Conservation (phyloP, 345 rosid genomes). For the Arabidopsis suecica region DNA sequence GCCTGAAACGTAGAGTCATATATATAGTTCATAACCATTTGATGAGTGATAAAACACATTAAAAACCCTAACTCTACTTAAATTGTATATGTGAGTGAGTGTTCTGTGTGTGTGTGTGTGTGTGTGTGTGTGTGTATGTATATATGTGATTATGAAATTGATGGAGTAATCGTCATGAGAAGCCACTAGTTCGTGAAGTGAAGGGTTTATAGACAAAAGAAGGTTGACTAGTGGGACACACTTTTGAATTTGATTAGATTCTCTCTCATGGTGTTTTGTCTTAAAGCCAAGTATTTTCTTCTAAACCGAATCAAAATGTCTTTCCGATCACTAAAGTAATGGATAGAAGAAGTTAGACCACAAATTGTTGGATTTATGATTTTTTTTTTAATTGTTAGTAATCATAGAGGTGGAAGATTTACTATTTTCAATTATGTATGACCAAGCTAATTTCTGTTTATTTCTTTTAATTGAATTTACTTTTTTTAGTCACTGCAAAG, state of each 20-base stretch:
- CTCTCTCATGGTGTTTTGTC: slow-evolving; percentile 39
- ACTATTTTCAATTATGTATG: background rate
- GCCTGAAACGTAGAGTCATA: slow-evolving; percentile 54
- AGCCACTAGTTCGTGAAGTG: slow-evolving; percentile 45
- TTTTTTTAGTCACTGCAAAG: background rate
- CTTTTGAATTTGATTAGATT: slow-evolving; percentile 30
- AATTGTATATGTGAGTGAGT: background rate
- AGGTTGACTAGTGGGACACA: slow-evolving; percentile 47
- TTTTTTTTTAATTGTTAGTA: background rate
- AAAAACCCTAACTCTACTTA: slow-evolving; percentile 20
- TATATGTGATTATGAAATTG: slow-evolving; percentile 34
- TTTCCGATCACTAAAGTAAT: slow-evolving; percentile 11
- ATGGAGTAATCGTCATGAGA: slow-evolving; percentile 46
- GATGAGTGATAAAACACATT: slow-evolving; percentile 11
- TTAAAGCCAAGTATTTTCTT: slow-evolving; percentile 6
- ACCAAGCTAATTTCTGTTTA: background rate
- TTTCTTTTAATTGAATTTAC: background rate
- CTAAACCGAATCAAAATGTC: slow-evolving; percentile 26
- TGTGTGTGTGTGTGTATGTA: background rate
- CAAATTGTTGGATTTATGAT: background rate
- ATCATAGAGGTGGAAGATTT: slow-evolving; percentile 9
- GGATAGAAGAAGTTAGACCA: slow-evolving; percentile 22
- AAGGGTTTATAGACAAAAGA: slow-evolving; percentile 41
- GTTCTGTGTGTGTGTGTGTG: too few relatives aligned
- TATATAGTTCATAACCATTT: slow-evolving; percentile 21